phyloP scores from a whole-genome alignment of 78 protist genomes.

The Bodo saltans region DNA sequence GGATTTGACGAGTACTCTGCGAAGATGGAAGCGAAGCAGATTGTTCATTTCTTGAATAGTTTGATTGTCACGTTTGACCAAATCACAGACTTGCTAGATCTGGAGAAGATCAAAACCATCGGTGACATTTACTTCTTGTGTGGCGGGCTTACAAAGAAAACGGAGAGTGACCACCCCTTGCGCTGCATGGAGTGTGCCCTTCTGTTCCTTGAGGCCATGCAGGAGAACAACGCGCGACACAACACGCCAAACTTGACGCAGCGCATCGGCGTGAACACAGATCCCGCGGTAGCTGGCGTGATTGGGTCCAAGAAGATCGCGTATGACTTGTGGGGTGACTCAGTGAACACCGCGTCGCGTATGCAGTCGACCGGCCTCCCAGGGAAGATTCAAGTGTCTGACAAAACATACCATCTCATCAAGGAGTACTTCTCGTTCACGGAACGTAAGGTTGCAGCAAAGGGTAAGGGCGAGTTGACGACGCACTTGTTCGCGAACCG shows the following conservation, averaged over 20 bases:
- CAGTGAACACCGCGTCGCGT: constrained; percentile 65
- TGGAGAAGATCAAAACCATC: constrained; percentile 35
- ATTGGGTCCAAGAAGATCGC: constrained; percentile 55
- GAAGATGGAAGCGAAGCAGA: constrained; percentile 1
- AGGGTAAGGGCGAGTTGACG: constrained; percentile 70
- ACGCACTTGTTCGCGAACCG: constrained; percentile 61
- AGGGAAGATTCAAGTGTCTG: constrained; percentile 40
- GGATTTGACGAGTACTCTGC: constrained; percentile 24
- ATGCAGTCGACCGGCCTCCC: constrained; percentile 59
- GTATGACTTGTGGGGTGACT: constrained; percentile 77
- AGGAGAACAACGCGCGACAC: constrained; percentile 15
- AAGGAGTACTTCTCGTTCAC: constrained; percentile 29
- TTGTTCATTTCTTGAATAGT: constrained; percentile 7
- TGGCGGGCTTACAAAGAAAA: constrained; percentile 10
- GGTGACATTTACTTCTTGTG: constrained; percentile 32
- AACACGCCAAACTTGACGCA: constrained; percentile 8
- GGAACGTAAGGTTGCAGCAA: constrained; percentile 31
- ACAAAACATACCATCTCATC: constrained; percentile 27
- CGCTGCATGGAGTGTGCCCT: constrained; percentile 1
- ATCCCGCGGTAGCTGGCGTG: constrained; percentile 71
- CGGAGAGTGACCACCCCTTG: constrained; percentile 16
- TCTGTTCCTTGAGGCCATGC: not conserved
- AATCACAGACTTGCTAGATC: constrained; percentile 8
- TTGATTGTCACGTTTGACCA: constrained; percentile 4
- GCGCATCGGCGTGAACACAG: constrained; percentile 62